Percentiles rank a stretch among this genome's conserved stretches.
Conservation (phyloP, 305 asterid species). For the Solanum hybrid region DNA sequence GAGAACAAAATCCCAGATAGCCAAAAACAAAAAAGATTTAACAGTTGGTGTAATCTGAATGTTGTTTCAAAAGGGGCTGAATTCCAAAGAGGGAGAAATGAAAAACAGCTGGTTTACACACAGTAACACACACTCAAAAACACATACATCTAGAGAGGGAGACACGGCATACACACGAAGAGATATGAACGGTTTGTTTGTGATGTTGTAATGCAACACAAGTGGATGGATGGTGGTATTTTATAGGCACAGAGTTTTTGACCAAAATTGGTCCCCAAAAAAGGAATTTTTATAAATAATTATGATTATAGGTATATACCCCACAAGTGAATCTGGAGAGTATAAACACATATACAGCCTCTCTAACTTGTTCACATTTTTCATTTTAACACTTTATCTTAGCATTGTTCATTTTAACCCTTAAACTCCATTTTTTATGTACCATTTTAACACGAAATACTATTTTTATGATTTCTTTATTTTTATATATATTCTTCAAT, state of each 20-base stretch:
- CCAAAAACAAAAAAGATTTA: not conserved
- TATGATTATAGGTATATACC: too few species aligned
- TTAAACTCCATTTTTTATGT: too few species aligned
- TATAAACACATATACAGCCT: too few species aligned
- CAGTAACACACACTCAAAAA: not conserved
- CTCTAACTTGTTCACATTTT: too few species aligned
- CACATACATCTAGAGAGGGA: not conserved
- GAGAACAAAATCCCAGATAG: not conserved
- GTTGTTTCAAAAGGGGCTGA: not conserved
- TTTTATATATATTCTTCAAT: too few species aligned
- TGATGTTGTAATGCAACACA: constrained; percentile 11
- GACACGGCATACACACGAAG: not conserved
- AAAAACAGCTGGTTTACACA: not conserved
- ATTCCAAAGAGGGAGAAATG: not conserved
- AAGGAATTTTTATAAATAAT: not conserved
- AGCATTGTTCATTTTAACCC: too few species aligned
- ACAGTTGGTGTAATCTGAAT: not conserved
- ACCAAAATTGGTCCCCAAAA: not conserved
- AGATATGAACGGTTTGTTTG: constrained; percentile 3
- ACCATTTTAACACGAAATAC: too few species aligned
- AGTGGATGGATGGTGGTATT: not conserved
- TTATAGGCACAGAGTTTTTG: not conserved
- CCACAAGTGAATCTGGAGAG: too few species aligned
- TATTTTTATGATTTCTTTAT: too few species aligned
- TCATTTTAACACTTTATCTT: too few species aligned